These are phyloP conservation scores for Globisporangium solare DNA, from an alignment of 352 stramenopile genomes.

Conservation along the genomic window DNA sequence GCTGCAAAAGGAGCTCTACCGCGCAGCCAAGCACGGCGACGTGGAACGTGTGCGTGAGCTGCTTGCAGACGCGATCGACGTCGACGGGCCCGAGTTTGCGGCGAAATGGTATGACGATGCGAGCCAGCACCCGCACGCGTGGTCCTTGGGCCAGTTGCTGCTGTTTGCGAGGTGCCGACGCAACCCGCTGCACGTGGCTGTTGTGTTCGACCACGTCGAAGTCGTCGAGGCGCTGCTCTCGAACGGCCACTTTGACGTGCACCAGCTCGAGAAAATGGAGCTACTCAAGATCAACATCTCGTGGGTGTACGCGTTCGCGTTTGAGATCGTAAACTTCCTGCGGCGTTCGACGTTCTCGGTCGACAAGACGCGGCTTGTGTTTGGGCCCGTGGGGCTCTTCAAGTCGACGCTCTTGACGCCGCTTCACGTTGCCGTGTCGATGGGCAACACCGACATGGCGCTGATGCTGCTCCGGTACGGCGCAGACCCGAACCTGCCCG, in stretches of 20 bases:
- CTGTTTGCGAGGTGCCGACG: constrained; percentile 43
- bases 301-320: constrained; percentile 66
- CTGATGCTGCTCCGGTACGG: constrained; percentile 53
- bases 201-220: constrained; percentile 65
- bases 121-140: constrained; percentile 1
- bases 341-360: constrained; percentile 38
- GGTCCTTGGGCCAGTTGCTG: constrained; percentile 17
- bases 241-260: constrained; percentile 58
- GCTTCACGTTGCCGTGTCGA: constrained; percentile 66
- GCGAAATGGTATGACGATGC: constrained; percentile 52
- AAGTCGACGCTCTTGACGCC: constrained; percentile 64
- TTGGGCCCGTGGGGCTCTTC: constrained; percentile 53
- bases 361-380: constrained; percentile 34
- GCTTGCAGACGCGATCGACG: constrained; percentile 40
- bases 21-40: constrained; percentile 57
- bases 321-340: constrained; percentile 55
- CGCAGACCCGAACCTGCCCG: constrained; percentile 51
- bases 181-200: constrained; percentile 73
- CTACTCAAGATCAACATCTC: constrained; percentile 56
- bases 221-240: constrained; percentile 60
- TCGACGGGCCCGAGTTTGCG: constrained; percentile 61
- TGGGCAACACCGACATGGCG: constrained; percentile 65
- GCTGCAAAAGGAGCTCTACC: constrained; percentile 57
- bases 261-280: constrained; percentile 73
- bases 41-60: constrained; percentile 41